Base-by-base conservation (phyloP, 2,329 filamentous ascomycete species). In the Aureobasidium sp. region DNA sequence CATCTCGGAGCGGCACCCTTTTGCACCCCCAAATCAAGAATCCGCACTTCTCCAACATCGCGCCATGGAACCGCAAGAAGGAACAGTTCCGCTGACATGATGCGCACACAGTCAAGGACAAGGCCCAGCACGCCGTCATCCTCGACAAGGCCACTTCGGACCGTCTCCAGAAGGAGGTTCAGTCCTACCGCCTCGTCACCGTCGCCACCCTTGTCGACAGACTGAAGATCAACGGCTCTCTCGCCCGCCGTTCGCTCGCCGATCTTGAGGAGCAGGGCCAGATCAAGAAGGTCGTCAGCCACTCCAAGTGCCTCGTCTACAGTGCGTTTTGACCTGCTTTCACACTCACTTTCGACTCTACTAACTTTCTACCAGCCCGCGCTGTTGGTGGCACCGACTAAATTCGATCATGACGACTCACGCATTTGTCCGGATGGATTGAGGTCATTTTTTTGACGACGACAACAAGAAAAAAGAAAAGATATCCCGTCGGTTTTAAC, bases 161-260 rank as follows among this genome's bases (percentile, higher is more conserved):
- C 83, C 96, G 95, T 86, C 91, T 99, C 80, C 89, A 96, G 86
- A 99, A 99, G 86, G 94, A 99, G 86, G 95, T 99, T 74, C 94
- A 97, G 82, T 97, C 94, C 69, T 99, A 97, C 89, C 91, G 94
- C 77, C 91, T 99, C 79, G 91, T 99, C 83, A 97, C 94, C 77
- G 89, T 97, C 75, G 92, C 94, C 75, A 93, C 91, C 74, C 91
- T 99, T 75, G 94, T 99, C 86, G 94, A 99, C 83, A 88, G 94
- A 81, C 87, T 99, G 81, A 99, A 99, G 91, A 95, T 99, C 86
- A 99, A 99, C 85, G 95, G 94, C 76, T 96, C 91, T 73, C 84
- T 99, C 76, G 94, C 94, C 71, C 88, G 94, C 76, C 83, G 85
- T 82, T 93, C 90, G 80, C 83, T 97, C 70, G 83, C 83, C 77